Base-by-base conservation (phyloP, 2,329 filamentous ascomycete genomes). In the Cryphonectria nitschkei region DNA sequence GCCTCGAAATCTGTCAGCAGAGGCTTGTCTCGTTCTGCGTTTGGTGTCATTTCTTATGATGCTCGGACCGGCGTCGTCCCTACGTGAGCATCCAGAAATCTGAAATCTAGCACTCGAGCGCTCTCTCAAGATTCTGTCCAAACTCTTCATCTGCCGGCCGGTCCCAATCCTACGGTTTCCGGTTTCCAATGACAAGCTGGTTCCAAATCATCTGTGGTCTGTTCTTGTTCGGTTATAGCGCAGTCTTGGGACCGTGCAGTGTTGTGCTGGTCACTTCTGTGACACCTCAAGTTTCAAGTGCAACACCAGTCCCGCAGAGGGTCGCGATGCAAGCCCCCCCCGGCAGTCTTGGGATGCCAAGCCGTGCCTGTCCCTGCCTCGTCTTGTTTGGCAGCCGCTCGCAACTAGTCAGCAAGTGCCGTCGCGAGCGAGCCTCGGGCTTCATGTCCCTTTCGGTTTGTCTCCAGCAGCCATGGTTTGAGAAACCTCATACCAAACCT, bases 231-330 rank as follows among this genome's bases (percentile, higher is more conserved):
- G 56, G 69, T 58, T 46, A 52, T 43, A 60, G 46, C 41, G 54
- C 58, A 39, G 68, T 58, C 61, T 34, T 46, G 26, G 69, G 34
- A 43, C 62, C 41, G 67, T 52, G 60, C 67, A 54, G 65, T n/a
- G 52, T 56, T 37, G 26, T 68, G 60, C 58, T 60, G 54, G 50
- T 74, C 74, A 74, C 69, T 76, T 41, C 77, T 84, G 81, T 80
- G 80, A 86, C 84, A 76, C 77, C 76, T 80, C 77, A 75, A 76
- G 83, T 85, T 85, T 85, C 84, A 83, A 74, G 76, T 81, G 81
- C 84, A 82, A 85, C 83, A 76, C 74, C 73, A 69, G 46, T 64
- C 64, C 62, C 75, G 73, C 75, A 68, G 72, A 68, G 72, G 76
- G 79, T 75, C 46, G 73, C 75, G 75, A 76, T 74, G 76, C 76